phyloP scores from a whole-genome alignment of 371 early-diverging fungal genomes.

The Mortierella sp. region DNA sequence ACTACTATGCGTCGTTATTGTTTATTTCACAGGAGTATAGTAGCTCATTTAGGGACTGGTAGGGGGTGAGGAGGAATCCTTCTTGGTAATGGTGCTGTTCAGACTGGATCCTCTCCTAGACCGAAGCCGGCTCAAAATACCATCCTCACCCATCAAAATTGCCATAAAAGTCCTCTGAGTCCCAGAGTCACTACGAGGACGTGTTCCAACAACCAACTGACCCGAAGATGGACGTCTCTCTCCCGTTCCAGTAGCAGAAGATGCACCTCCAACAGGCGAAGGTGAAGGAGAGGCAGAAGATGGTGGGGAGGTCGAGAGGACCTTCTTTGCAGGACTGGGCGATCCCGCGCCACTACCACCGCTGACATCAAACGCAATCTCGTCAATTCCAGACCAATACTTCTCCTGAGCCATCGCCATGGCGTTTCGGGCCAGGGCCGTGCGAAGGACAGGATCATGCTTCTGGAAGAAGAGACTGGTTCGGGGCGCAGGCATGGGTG shows the following conservation, averaged over 20 bases:
- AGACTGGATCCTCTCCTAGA: conserved; percentile 18
- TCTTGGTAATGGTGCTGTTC: conserved; percentile 7
- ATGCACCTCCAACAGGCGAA: background rate
- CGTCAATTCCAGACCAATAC: conserved; percentile 43
- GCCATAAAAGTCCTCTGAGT: conserved; percentile 40
- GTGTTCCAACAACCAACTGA: background rate
- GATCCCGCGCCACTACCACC: conserved; percentile 8
- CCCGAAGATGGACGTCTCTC: conserved; percentile 3
- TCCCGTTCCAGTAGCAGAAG: background rate
- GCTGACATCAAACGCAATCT: conserved; percentile 36
- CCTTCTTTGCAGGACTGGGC: conserved; percentile 7
- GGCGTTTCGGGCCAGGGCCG: conserved; percentile 36
- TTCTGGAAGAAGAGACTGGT: conserved; percentile 49
- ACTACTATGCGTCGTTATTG: too few relatives aligned
- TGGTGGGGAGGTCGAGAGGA: conserved; percentile 4
- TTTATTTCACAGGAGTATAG: background rate
- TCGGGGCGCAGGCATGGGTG: conserved; percentile 23
- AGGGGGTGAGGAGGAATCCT: conserved; percentile 16
- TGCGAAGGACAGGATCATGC: conserved; percentile 42
- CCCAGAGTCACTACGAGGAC: conserved; percentile 37
- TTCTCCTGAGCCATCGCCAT: conserved; percentile 44
- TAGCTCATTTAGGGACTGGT: conserved; percentile 12
- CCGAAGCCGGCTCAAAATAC: conserved; percentile 37
- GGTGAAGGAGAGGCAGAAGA: background rate
- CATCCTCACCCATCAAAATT: conserved; percentile 37